Evolutionary conservation across 2,329 filamentous ascomycete species (phyloP).

Genomic region (Sporothrix schenckii): DNA sequence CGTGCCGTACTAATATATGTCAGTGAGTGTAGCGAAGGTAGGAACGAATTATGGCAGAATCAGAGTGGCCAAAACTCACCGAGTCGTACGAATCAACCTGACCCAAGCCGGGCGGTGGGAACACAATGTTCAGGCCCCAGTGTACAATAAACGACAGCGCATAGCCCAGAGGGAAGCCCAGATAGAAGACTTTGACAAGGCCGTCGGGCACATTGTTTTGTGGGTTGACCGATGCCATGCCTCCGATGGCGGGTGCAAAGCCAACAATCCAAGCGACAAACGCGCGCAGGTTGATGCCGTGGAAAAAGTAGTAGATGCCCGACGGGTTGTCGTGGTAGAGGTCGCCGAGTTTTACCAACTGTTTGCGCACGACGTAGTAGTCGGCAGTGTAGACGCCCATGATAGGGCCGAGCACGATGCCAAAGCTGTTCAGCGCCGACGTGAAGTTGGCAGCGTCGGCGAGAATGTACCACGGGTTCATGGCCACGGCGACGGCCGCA

Average conservation of each 20-base stretch:
- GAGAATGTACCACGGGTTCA: conserved; percentile 56
- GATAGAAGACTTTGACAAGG: background rate
- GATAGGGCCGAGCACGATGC: conserved; percentile 29
- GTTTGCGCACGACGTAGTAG: conserved; percentile 18
- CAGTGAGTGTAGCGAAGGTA: background rate
- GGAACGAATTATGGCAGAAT: too few species aligned
- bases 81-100: background rate
- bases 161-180: conserved; percentile 2
- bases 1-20: background rate
- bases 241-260: conserved; percentile 40
- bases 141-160: background rate
- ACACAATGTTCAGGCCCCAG: background rate
- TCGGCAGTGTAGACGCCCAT: conserved; percentile 28
- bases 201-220: background rate
- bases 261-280: conserved; percentile 48
- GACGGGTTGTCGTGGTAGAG: conserved; percentile 27
- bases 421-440: conserved; percentile 49
- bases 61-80: background rate
- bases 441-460: conserved; percentile 51
- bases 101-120: background rate
- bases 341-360: conserved; percentile 24
- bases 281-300: conserved; percentile 26
- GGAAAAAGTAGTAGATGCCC: conserved; percentile 30
- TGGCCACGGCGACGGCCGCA: conserved; percentile 48
- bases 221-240: conserved; percentile 16